Evolutionary conservation across 345 rosid genomes (phyloP), one percentile per base, ranked within the genome.

Genomic region (Linum lewisii): DNA sequence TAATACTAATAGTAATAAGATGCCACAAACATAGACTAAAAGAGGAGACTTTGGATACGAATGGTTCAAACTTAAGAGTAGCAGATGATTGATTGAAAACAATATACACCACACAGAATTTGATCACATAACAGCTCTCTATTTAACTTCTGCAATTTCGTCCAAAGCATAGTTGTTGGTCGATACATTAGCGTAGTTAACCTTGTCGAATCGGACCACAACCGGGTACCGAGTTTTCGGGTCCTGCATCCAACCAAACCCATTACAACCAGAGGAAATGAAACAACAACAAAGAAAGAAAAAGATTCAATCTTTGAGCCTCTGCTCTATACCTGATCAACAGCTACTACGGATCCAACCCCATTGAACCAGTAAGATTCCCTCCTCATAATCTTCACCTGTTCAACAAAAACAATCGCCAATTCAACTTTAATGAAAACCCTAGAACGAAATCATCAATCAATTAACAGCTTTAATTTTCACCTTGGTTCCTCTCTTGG

Each of bases 111-210:
- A 29, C 34, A 29, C 34, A 29, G 5, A 29, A 29, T 4, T 29
- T 29, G 20, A 63, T 60, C 79, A 29, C 34, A 29, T 4, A 29
- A 29, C 5, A 29, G 7, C 34, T 29, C 34, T 29, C 77, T 29
- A 79, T 81, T 84, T 71, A 24, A 81, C 79, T 78, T 85, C 95
- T 61, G 66, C 87, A 21, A 88, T 77, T 78, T 88, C 98, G 65
- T 88, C 96, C 90, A 91, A 69, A 21, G 96, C 88, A 18, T 88
- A 91, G 82, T 88, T 88, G 82, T 91, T 91, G 53, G 98, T 91
- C 16, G 96, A 91, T 76, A 91, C 84, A 75, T 84, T 91, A 2
- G 90, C 98, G 57, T 85, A 86, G 64, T 91, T 86, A 65, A 91
- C 96, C 67, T 91, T 91, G 59, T 80, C 45, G 76, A 91, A 88